These are phyloP conservation scores for Fusarium sambucinum DNA, from an alignment of 2,329 filamentous ascomycete genomes.

Conservation along the genomic window DNA sequence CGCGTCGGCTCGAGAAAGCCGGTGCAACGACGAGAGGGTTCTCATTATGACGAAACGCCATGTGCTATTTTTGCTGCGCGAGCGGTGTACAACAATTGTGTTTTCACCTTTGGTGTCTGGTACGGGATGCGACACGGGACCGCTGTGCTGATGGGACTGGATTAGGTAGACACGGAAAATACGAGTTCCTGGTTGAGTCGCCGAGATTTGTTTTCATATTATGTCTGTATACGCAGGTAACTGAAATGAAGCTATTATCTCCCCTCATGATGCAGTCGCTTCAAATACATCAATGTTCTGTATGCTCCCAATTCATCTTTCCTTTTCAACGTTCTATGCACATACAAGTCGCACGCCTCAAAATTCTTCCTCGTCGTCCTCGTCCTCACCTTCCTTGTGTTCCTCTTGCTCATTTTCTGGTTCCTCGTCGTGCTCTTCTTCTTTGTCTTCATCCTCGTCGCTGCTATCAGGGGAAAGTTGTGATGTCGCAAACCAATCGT, in stretches of 20 bases:
- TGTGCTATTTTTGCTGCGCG: constrained; percentile 38
- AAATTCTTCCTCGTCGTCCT: neutral
- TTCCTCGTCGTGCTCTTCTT: neutral
- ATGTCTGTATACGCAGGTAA: constrained; percentile 17
- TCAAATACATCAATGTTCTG: neutral
- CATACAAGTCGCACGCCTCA: neutral
- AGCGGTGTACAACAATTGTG: constrained; percentile 47
- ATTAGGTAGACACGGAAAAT: constrained; percentile 49
- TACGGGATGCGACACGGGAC: constrained; percentile 41
- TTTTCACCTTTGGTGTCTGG: constrained; percentile 41
- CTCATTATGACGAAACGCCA: constrained; percentile 26
- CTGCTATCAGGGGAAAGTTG: neutral
- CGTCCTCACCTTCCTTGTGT: neutral
- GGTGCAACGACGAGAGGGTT: constrained; percentile 23
- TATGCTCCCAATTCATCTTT: neutral
- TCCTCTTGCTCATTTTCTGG: neutral
- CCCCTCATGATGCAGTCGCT: constrained; percentile 4
- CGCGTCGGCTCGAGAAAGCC: constrained; percentile 25
- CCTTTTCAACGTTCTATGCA: neutral
- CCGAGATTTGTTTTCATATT: constrained; percentile 19
- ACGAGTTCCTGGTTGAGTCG: constrained; percentile 42
- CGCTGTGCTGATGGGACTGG: constrained; percentile 48
- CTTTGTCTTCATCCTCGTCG: neutral
- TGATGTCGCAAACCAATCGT: constrained; percentile 8
- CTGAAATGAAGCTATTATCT: constrained; percentile 20